These are phyloP conservation scores for Argentina anserina DNA, from an alignment of 306 rosid genomes.

Conservation along the genomic window DNA sequence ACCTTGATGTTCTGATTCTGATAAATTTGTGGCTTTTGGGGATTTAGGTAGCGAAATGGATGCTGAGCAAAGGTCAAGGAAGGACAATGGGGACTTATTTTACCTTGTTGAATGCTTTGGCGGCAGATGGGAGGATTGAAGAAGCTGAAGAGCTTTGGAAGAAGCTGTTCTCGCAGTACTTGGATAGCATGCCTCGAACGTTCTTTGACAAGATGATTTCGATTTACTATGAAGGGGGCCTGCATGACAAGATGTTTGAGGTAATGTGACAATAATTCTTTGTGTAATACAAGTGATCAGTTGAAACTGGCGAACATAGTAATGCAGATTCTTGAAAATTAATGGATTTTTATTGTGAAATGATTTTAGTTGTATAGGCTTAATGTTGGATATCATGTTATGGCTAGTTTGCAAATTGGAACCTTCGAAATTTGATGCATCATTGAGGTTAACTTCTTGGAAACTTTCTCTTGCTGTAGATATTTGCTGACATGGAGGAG, in stretches of 20 bases:
- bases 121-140: conserved; percentile 81
- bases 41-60: conserved; percentile 81
- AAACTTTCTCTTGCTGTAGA: conserved; percentile 36
- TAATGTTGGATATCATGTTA: neutral
- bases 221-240: conserved; percentile 52
- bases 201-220: conserved; percentile 81
- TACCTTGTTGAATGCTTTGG: conserved; percentile 72
- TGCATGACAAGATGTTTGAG: conserved; percentile 89
- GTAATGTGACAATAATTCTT: conserved; percentile 35
- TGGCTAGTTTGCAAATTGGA: conserved; percentile 1
- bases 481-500: conserved; percentile 98
- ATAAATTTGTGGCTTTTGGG: conserved; percentile 22
- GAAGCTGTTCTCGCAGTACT: conserved; percentile 60
- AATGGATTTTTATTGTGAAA: neutral
- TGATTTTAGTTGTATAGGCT: neutral
- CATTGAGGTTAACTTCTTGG: conserved; percentile 18
- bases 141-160: conserved; percentile 97
- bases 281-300: neutral
- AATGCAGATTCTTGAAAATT: neutral
- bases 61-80: conserved; percentile 98
- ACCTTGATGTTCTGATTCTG: neutral
- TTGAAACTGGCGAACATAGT: neutral
- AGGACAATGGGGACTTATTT: conserved; percentile 95
- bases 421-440: neutral
- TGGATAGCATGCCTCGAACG: conserved; percentile 79